Conservation (phyloP, 2,329 filamentous ascomycete species). For the Colletotrichum musicola region DNA sequence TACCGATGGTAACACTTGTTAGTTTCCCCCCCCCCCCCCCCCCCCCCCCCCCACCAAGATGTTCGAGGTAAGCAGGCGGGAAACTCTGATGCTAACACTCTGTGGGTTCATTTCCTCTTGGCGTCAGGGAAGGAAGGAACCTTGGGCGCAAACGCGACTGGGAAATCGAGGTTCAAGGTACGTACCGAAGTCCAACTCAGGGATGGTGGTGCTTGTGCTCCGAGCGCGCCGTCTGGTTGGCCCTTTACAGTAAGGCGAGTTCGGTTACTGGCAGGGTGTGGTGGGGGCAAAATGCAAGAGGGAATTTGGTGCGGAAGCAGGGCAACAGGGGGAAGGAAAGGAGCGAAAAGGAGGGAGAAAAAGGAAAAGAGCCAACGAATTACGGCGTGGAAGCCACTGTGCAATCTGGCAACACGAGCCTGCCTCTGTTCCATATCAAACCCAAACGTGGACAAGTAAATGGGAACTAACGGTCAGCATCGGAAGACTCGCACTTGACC, state of each 20-base stretch:
- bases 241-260: not conserved
- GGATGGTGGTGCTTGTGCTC: slow-evolving; percentile 19
- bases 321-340: too few relatives aligned
- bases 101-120: slow-evolving; percentile 1
- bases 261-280: slow-evolving; percentile 1
- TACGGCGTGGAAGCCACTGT: not conserved
- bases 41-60: not conserved
- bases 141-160: not conserved
- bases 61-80: slow-evolving; percentile 18
- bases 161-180: not conserved
- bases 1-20: too few relatives aligned
- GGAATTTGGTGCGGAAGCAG: too few relatives aligned
- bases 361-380: not conserved
- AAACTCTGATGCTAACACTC: slow-evolving; percentile 13
- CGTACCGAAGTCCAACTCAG: not conserved
- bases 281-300: not conserved
- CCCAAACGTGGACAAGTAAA: too few relatives aligned
- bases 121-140: slow-evolving; percentile 2
- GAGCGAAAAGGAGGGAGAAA: not conserved
- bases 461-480: too few relatives aligned
- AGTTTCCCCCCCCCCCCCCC: not conserved
- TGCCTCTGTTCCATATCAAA: too few relatives aligned
- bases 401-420: slow-evolving; percentile 15
- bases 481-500: too few relatives aligned
- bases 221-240: slow-evolving; percentile 12